phyloP scores from a whole-genome alignment of 129 eudicot genomes.

The Sambucus nigra region DNA sequence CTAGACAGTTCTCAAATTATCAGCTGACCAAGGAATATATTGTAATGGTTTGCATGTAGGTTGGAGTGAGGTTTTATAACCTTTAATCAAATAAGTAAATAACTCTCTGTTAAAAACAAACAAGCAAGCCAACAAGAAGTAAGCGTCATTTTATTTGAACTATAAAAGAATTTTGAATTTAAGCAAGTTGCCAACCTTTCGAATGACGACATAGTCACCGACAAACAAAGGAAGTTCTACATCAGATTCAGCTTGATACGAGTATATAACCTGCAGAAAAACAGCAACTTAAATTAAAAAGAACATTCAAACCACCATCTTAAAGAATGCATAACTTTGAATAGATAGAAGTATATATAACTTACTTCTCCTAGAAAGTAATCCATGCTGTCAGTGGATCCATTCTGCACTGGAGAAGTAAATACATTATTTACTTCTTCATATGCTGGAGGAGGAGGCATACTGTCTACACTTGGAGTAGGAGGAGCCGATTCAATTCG shows the following conservation, averaged over 20 bases:
- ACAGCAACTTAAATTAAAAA: not conserved
- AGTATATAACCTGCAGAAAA: conserved; percentile 45
- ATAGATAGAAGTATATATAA: conserved; percentile 4
- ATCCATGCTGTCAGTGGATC: conserved; percentile 55
- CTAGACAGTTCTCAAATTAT: too few relatives aligned
- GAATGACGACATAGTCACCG: conserved; percentile 78
- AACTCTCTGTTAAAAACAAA: not conserved
- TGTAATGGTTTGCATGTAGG: too few relatives aligned
- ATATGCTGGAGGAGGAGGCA: conserved; percentile 59
- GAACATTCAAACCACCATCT: not conserved
- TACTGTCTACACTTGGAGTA: conserved; percentile 33
- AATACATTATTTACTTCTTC: conserved; percentile 44
- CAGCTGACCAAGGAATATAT: too few relatives aligned
- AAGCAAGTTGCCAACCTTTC: conserved; percentile 46
- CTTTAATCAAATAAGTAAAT: too few relatives aligned
- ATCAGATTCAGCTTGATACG: conserved; percentile 72
- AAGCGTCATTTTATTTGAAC: not conserved
- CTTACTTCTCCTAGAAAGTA: conserved; percentile 83
- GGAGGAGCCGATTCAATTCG: conserved; percentile 71
- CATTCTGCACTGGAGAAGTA: conserved; percentile 48
- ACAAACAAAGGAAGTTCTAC: conserved; percentile 58
- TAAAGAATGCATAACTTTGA: not conserved
- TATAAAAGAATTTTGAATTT: not conserved
- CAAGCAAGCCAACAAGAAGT: not conserved
- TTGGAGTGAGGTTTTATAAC: too few relatives aligned